Evolutionary conservation across 495 filamentous ascomycete species (phyloP).

Genomic region (Hypoxylon lenormandii): DNA sequence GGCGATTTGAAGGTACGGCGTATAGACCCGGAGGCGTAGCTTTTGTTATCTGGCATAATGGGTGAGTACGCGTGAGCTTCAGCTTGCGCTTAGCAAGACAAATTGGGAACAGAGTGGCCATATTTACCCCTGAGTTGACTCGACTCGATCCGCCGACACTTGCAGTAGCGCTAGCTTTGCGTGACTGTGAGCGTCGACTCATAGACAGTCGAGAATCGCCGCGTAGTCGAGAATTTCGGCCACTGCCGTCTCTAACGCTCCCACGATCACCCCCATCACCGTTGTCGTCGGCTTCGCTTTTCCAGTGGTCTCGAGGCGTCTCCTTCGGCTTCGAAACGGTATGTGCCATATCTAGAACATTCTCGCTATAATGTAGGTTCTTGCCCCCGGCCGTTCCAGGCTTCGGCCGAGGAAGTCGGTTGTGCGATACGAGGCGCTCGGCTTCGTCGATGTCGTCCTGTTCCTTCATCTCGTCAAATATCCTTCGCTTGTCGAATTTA

Average conservation of each 20-base stretch:
- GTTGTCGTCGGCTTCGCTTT: conserved; percentile 77
- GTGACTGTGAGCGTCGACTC: conserved; percentile 65
- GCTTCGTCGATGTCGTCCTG: conserved; percentile 89
- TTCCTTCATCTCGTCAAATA: conserved; percentile 88
- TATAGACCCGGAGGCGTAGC: conserved; percentile 53
- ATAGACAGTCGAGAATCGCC: conserved; percentile 62
- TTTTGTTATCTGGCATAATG: conserved; percentile 6
- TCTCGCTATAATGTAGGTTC: conserved; percentile 91
- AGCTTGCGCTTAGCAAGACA: not conserved
- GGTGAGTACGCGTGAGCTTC: conserved; percentile 2
- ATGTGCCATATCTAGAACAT: conserved; percentile 77
- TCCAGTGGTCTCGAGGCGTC: conserved; percentile 65
- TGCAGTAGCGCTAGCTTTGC: conserved; percentile 69
- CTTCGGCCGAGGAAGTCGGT: conserved; percentile 75
- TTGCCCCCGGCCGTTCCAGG: conserved; percentile 85
- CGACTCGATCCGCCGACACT: conserved; percentile 52
- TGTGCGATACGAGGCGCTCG: conserved; percentile 88
- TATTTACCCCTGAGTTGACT: conserved; percentile 62
- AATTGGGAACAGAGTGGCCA: conserved; percentile 10
- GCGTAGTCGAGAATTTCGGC: conserved; percentile 61
- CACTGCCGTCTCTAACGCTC: conserved; percentile 65
- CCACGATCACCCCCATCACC: conserved; percentile 60
- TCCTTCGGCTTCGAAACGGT: conserved; percentile 55
- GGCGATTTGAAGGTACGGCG: conserved; percentile 71
- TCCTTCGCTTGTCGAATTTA: conserved; percentile 89